Percentiles rank a stretch among this genome's conserved stretches.
Conservation (phyloP, 768 basidiomycete genomes). For the Suillus fuscotomentosus region DNA sequence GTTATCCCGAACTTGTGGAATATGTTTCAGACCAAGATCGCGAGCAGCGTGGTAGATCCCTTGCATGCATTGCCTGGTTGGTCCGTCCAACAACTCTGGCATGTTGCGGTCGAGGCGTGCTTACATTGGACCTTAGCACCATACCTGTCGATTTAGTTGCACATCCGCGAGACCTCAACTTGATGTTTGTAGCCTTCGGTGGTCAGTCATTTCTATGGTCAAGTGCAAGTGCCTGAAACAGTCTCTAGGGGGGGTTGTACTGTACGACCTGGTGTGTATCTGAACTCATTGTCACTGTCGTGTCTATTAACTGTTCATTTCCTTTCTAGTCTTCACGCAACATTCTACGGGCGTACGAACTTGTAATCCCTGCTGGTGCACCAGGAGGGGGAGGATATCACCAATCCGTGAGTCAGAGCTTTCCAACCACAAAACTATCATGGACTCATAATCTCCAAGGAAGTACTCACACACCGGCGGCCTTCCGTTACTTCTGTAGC, state of each 20-base stretch:
- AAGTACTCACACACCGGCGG: slow-evolving; percentile 67
- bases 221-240: slow-evolving; percentile 4
- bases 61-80: background rate
- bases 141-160: slow-evolving; percentile 59
- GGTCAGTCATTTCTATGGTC: slow-evolving; percentile 38
- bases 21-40: slow-evolving; percentile 38
- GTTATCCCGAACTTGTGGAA: slow-evolving; percentile 74
- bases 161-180: slow-evolving; percentile 73
- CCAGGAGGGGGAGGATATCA: slow-evolving; percentile 73
- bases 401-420: slow-evolving; percentile 37
- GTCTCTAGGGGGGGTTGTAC: slow-evolving; percentile 53
- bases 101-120: background rate
- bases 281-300: background rate
- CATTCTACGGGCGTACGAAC: slow-evolving; percentile 62
- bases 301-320: background rate
- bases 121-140: slow-evolving; percentile 31
- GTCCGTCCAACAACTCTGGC: background rate
- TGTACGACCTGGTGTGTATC: slow-evolving; percentile 52
- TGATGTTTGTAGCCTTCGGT: slow-evolving; percentile 73
- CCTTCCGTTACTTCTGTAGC: slow-evolving; percentile 69
- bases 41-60: background rate
- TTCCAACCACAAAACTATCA: background rate
- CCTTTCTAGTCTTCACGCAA: slow-evolving; percentile 42
- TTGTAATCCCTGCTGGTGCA: slow-evolving; percentile 74
- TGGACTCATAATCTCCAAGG: slow-evolving; percentile 33